A percentile compares a stretch with the other conserved stretches of the same genome.
These are phyloP conservation scores for Collybia sordida DNA, from an alignment of 768 basidiomycete genomes.

Conservation along the genomic window DNA sequence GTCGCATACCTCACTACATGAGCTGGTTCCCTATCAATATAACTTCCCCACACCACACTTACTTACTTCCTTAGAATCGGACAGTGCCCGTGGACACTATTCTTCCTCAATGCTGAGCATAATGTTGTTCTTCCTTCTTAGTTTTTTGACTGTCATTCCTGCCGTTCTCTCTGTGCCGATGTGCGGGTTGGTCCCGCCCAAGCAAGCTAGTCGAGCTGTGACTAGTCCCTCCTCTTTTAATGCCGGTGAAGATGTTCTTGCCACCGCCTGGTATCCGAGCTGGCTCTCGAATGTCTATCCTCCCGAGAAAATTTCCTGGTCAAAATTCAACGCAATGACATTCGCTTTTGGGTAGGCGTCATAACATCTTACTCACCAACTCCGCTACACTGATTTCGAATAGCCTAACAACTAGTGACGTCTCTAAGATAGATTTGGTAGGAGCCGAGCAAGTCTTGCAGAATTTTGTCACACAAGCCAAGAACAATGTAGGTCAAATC, in stretches of 20 bases:
- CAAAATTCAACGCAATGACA: constrained; percentile 48
- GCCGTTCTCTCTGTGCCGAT: constrained; percentile 24
- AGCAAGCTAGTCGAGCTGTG: constrained; percentile 1
- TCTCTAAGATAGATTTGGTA: constrained; percentile 33
- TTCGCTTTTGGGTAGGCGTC: constrained; percentile 47
- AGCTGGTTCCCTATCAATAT: not conserved
- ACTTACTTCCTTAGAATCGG: not conserved
- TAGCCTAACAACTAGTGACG: constrained; percentile 36
- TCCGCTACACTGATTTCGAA: constrained; percentile 3
- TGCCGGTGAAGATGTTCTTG: constrained; percentile 32
- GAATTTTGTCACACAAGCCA: constrained; percentile 51
- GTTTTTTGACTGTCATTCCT: constrained; percentile 28
- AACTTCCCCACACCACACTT: not conserved
- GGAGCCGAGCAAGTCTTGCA: constrained; percentile 48
- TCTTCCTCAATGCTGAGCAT: constrained; percentile 4
- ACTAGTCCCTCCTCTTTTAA: constrained; percentile 1
- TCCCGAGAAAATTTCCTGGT: constrained; percentile 48
- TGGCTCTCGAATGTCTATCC: constrained; percentile 44
- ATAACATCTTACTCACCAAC: not conserved
- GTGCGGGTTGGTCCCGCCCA: constrained; percentile 34
- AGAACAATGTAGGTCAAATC: constrained; percentile 34
- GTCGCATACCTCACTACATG: too few relatives aligned
- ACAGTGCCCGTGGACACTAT: constrained; percentile 4
- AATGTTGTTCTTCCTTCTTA: constrained; percentile 6
- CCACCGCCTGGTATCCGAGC: constrained; percentile 57